A percentile compares a stretch with the other conserved stretches of the same genome.
phyloP scores from a whole-genome alignment of 495 filamentous ascomycete species.

The Haplographium delicatum region DNA sequence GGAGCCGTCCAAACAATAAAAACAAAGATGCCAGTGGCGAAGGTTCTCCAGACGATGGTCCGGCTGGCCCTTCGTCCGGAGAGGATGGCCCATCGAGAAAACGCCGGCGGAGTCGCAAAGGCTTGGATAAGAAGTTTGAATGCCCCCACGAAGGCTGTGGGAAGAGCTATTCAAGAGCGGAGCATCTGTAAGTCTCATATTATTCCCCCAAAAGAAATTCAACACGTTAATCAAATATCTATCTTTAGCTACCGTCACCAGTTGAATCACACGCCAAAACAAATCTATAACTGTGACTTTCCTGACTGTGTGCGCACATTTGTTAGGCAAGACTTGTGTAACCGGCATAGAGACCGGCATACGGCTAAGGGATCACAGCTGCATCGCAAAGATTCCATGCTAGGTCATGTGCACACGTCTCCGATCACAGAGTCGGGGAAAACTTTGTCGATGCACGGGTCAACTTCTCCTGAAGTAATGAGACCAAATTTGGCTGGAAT shows the following conservation, averaged over 20 bases:
- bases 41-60: conserved; percentile 24
- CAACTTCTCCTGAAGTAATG: conserved; percentile 45
- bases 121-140: conserved; percentile 89
- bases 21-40: conserved; percentile 25
- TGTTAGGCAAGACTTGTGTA: conserved; percentile 90
- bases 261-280: conserved; percentile 92
- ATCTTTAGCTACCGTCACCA: conserved; percentile 72
- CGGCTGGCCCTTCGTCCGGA: conserved; percentile 41
- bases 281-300: conserved; percentile 93
- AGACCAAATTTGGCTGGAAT: conserved; percentile 31
- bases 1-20: conserved; percentile 41
- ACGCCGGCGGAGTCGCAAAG: conserved; percentile 78
- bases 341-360: conserved; percentile 90
- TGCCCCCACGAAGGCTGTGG: conserved; percentile 86
- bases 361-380: conserved; percentile 94
- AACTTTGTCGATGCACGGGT: conserved; percentile 35
- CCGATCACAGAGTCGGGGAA: conserved; percentile 39
- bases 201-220: not conserved
- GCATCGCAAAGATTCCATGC: conserved; percentile 78
- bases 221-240: not conserved
- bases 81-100: conserved; percentile 53
- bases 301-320: conserved; percentile 87
- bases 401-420: conserved; percentile 54
- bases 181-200: conserved; percentile 70
- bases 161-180: conserved; percentile 93